Conservation (phyloP, 2,329 filamentous ascomycete species). For the Beauveria asiatica region DNA sequence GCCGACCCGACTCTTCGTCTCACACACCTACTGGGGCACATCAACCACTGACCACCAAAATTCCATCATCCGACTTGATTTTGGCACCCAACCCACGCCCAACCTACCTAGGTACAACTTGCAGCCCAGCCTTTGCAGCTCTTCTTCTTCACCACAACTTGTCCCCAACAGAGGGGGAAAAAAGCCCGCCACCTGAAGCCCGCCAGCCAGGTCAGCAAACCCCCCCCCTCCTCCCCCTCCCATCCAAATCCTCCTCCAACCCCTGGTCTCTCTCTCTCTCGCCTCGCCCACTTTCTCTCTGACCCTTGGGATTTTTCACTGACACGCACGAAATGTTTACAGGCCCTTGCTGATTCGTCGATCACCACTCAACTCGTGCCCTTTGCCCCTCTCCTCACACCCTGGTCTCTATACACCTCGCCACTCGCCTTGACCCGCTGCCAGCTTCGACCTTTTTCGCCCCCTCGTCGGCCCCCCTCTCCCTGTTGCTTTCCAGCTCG, state of each 20-base stretch:
- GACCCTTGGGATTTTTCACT: not conserved
- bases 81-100: constrained; percentile 9
- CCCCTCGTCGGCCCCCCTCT: not conserved
- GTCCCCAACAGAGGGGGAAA: not conserved
- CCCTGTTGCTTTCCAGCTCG: constrained; percentile 1
- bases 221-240: not conserved
- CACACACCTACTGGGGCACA: not conserved
- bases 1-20: not conserved
- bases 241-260: not conserved
- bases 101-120: not conserved
- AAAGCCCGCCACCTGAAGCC: not conserved
- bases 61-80: not conserved
- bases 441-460: constrained; percentile 1
- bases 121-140: not conserved
- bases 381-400: not conserved
- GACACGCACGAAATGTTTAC: constrained; percentile 5
- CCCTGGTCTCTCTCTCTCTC: not conserved
- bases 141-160: not conserved
- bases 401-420: not conserved
- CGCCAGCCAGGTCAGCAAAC: not conserved
- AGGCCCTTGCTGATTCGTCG: not conserved
- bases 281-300: not conserved
- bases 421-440: not conserved
- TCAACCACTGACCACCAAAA: not conserved
- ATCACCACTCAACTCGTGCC: not conserved